Evolutionary conservation across 495 filamentous ascomycete species (phyloP), one percentile per base, ranked within the genome.

Genomic region (Penicillium flavigenum): DNA sequence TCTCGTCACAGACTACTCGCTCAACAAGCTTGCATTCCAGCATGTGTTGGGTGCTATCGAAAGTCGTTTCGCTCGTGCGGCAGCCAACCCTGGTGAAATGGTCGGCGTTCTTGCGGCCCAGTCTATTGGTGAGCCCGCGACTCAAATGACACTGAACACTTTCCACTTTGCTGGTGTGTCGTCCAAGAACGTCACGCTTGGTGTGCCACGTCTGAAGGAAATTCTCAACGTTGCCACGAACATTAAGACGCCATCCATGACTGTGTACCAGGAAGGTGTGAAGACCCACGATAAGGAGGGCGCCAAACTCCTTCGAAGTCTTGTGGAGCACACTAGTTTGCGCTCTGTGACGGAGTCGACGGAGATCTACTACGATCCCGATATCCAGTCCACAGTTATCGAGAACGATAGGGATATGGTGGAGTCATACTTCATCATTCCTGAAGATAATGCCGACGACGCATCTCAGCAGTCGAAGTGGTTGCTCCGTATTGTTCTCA

Each of bases 111-210:
- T 99, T 65, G 94, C 94, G 54, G 94, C 94, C 11, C 94, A 99
- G 75, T 97, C 92, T 26, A 98, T 99, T 72, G 94, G 94, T 79
- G 94, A 99, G 72, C 94, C 94, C 19, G 94, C 94, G 44, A 99
- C 94, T 2, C 94, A 99, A 77, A 99, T 99, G 94, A 99, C 94
- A 0, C 74, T 99, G 47, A 99, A 99, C 75, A 99, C 94, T 27
- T 99, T 99, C 86, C 94, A 99, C 82, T 98, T 99, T 75, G 91
- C 94, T 72, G 94, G 94, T 95, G 91, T 98, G 43, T 95, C 95
- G 2, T 96, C 94, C 22, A 99, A 99, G 86, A 99, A 98, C 81
- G 91, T 98, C 48, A 99, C 94, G 22, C 88, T 98, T 51, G 94
- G 94, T 89, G 94, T 99, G 24, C 94, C 94, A 47, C 92, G 94